Conservation (phyloP, 768 basidiomycete species). For the Suillus luteus region DNA sequence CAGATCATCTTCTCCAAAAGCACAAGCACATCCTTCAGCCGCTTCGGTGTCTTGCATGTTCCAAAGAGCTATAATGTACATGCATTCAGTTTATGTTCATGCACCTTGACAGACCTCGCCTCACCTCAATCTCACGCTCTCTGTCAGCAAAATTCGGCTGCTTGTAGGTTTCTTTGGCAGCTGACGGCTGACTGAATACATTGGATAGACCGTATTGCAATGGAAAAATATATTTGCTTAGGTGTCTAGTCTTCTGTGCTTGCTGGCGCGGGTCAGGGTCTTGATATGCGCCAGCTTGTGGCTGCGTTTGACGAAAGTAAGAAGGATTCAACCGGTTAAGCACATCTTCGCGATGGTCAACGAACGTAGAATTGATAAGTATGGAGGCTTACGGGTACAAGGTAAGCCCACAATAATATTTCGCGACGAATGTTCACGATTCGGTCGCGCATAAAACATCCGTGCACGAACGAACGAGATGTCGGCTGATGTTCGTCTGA, state of each 20-base stretch:
- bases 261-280: constrained; percentile 51
- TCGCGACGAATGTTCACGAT: constrained; percentile 46
- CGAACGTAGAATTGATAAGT: background rate
- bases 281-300: constrained; percentile 32
- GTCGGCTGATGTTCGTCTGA: constrained; percentile 50
- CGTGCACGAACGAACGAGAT: constrained; percentile 54
- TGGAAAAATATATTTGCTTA: constrained; percentile 86
- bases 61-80: constrained; percentile 38
- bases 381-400: constrained; percentile 53
- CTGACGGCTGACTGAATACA: constrained; percentile 46
- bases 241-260: constrained; percentile 54
- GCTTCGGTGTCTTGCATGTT: constrained; percentile 68
- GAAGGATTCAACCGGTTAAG: constrained; percentile 59
- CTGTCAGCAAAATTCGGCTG: constrained; percentile 59
- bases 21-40: constrained; percentile 57
- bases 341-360: constrained; percentile 48
- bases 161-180: constrained; percentile 31
- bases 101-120: background rate
- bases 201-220: constrained; percentile 70
- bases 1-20: constrained; percentile 63
- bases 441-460: constrained; percentile 71
- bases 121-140: constrained; percentile 71
- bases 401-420: constrained; percentile 67
- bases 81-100: constrained; percentile 4
- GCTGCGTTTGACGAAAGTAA: constrained; percentile 36